Evolutionary conservation across 345 rosid species (phyloP), one percentile per base, ranked within the genome.

Genomic region (Cardiospermum halicacabum): DNA sequence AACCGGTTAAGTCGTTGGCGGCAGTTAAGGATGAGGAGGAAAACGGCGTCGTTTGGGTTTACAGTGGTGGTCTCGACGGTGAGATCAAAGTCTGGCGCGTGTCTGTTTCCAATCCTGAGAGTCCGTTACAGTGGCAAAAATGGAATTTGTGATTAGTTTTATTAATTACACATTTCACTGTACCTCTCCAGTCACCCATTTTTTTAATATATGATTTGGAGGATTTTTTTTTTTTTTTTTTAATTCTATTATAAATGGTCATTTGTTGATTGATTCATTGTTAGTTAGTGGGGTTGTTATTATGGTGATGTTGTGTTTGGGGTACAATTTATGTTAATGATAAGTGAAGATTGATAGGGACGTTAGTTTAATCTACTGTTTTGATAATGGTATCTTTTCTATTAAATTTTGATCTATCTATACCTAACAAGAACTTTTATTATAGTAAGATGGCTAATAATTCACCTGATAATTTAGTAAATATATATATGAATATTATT

Each of bases 61-160:
- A 78, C 32, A 81, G 96, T 49, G 98, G 97, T 5, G 81, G 90
- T 74, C 80, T 91, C 12, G 96, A 87, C 26, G 96, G 97, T 4
- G 94, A 86, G 80, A 75, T 85, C 5, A 89, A 72, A 72, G 78
- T 72, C 66, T 85, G 97, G 94, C 84, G 73, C 64, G 81, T 87
- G 30, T 55, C 76, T 32, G 58, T 87, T 43, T 78, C 84, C 53
- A 72, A 43, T 64, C 77, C 67, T 54, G 53, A 24, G 26, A 64
- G 64, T 62, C 75, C 75, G 13, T 18, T 71, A 6, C 18, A 72
- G 71, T 58, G 48, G 21, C 50, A 49, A 31, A 57, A 60, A 26
- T 64, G 54, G 67, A 65, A 65, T 18, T 65, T 39, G 61, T 60
- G 16, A 70, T 11, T 8, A 19, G 11, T 0, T 34, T 34, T 34